Conservation (phyloP, 1,139 yeast genomes). For the Candida pseudoviswanathii region DNA sequence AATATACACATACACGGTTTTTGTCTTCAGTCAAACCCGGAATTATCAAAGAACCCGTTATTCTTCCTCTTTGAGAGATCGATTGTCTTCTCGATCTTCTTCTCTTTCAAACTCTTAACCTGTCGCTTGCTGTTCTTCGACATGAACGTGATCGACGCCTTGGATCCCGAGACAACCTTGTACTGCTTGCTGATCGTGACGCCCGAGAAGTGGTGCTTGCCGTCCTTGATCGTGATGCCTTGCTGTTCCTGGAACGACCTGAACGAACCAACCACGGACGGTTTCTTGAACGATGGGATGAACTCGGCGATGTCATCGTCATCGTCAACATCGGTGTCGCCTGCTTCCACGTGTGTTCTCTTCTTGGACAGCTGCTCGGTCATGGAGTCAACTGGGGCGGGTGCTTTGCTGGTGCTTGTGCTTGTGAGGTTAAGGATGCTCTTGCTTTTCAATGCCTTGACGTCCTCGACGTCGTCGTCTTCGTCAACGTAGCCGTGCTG, state of each 20-base stretch:
- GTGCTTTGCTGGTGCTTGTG: conserved; percentile 10
- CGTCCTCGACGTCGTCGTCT: conserved; percentile 43
- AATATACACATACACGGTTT: conserved; percentile 3
- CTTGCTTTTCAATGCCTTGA: conserved; percentile 48
- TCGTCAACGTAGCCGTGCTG: conserved; percentile 36
- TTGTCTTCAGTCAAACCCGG: conserved; percentile 23
- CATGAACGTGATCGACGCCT: conserved; percentile 60
- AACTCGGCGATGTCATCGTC: conserved; percentile 42
- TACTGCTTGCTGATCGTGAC: conserved; percentile 60
- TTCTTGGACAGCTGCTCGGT: background rate
- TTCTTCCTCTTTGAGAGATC: conserved; percentile 22
- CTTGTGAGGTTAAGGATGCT: conserved; percentile 40
- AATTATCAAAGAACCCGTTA: conserved; percentile 20
- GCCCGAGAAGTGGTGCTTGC: conserved; percentile 46
- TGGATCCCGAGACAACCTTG: conserved; percentile 58
- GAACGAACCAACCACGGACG: conserved; percentile 53
- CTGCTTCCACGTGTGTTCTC: conserved; percentile 16
- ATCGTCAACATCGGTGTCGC: conserved; percentile 17
- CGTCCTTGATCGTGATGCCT: conserved; percentile 39
- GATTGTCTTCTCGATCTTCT: conserved; percentile 30
- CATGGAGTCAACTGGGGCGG: background rate
- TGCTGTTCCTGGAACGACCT: conserved; percentile 38
- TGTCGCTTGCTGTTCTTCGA: conserved; percentile 33
- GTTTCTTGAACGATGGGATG: conserved; percentile 43
- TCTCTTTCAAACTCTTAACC: conserved; percentile 31